phyloP scores from a whole-genome alignment of 306 rosid genomes.

The Ormosia emarginata region DNA sequence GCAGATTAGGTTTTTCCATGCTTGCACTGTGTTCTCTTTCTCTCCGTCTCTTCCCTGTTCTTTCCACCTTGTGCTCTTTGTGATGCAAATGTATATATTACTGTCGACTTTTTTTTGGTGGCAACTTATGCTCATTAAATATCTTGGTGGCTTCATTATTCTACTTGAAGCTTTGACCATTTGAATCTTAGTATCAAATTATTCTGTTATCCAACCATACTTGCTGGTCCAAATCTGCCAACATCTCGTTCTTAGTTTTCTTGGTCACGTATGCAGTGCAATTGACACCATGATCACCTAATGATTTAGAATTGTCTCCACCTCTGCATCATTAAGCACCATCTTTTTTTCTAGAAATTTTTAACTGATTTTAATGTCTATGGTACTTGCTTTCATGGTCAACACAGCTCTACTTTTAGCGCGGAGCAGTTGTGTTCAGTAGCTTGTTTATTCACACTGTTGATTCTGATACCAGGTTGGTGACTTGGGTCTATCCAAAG shows the following conservation, averaged over 20 bases:
- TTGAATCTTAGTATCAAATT: not conserved
- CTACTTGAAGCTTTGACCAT: not conserved
- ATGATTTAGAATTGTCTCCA: constrained; percentile 5
- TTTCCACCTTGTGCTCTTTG: not conserved
- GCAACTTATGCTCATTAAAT: not conserved
- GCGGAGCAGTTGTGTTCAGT: constrained; percentile 13
- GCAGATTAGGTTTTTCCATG: not conserved
- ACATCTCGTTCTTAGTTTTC: not conserved
- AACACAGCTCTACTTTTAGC: not conserved
- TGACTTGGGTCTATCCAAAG: constrained; percentile 93
- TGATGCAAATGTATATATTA: not conserved
- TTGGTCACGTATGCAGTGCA: not conserved
- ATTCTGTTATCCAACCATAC: not conserved
- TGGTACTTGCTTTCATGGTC: constrained; percentile 8
- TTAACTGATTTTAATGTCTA: constrained; percentile 3
- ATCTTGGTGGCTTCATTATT: not conserved
- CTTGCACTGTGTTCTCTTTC: not conserved
- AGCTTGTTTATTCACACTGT: constrained; percentile 6
- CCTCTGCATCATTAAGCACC: not conserved
- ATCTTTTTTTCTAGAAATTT: not conserved
- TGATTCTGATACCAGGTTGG: constrained; percentile 62
- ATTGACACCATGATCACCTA: not conserved
- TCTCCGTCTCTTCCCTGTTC: not conserved
- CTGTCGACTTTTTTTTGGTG: not conserved
- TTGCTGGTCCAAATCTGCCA: not conserved